Base-by-base conservation (phyloP, 805 yeast genomes). In the Kockiozyma suomiensis region DNA sequence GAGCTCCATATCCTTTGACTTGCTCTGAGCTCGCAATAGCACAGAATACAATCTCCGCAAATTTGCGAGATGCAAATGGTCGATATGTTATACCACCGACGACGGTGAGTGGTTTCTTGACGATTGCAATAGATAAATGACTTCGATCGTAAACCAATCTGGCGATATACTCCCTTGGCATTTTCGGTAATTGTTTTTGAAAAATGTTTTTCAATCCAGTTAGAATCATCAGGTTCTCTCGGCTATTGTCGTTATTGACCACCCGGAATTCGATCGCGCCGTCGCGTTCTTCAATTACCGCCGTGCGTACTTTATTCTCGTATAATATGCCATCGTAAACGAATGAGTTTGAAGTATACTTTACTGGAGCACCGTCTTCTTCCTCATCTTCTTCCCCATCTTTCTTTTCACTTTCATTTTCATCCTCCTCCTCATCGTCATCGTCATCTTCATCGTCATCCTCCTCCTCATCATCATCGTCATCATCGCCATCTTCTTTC, bases 1-100 rank as follows among this genome's bases (percentile, higher is more conserved):
- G 99, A 0, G 99, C 99, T 74, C 99, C 99, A 72, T 94, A 94
- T 37, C 99, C 99, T 65, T 97, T 79, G 19, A 94, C 99, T 77
- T 94, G 99, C 72, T 94, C 99, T 0, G 97, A 90, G 1, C 97
- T 90, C 46, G 96, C 87, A 60, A 94, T 94, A 28, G 99, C 99
- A 81, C 97, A 94, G 70, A 94, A 94, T 26, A 94, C 99, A 76
- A 94, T 94, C 74, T 94, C 99, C 1, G 99, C 99, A 80, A 94
- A 94, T 70, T 84, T 87, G 61, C 96, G 81, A 55, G 84, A 83
- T 70, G 90, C 89, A 74, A 94, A 94, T 1, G 99, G 99, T 62
- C 97, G 81, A 72, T 89, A 92, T 0, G 99, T 94, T 51, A 94
- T 92, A 1, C 99, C 99, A 43, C 99, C 99, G 6, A 93, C 97